Base-by-base conservation (phyloP, 139 green algal species). In the Diplosphaera chodatii region DNA sequence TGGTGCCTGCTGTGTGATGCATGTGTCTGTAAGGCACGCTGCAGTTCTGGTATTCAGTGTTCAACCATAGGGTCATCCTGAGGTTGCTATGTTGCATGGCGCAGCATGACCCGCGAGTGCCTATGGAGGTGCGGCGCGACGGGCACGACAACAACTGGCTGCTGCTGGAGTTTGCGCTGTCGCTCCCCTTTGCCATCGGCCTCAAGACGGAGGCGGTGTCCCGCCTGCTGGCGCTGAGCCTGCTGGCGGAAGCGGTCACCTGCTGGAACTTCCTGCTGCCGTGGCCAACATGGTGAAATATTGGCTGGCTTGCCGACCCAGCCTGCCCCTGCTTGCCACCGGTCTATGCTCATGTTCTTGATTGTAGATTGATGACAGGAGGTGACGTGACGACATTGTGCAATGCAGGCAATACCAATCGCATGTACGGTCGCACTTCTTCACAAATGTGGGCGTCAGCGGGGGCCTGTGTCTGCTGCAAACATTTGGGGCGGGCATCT, bases 111-210 rank as follows among this genome's bases (percentile, higher is more conserved):
- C 16, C 22, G 27, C 40, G 55, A 18, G 1, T 56, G 6, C 10
- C n/a, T 18, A 5, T 6, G 22, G 18, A 37, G 66, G 16, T 29
- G 40, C 64, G 41, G 65, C 72, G 63, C 40, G 81, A 87, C 59
- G 68, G 69, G 18, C 84, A 89, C 63, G 84, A 89, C 78, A 89
- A 86, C 74, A 87, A 86, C 62, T 87, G 74, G 76, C 77, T 80
- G 70, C 81, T 89, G 71, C 34, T 85, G 37, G 71, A 89, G 74
- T 77, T 85, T 68, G 37, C 71, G 65, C 66, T 89, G 70, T 67
- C 72, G 10, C 21, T 89, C n/a, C 84, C 81, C 0, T 84, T 89
- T 78, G 79, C 69, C 1, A 64, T 84, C 22, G 83, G 83, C 22
- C 87, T 64, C 71, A 78, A 78, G 63, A 82, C 79, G 48, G 28